phyloP scores from a whole-genome alignment of 192 early-diverging fungal genomes.

The Martensiomyces pterosporus region DNA sequence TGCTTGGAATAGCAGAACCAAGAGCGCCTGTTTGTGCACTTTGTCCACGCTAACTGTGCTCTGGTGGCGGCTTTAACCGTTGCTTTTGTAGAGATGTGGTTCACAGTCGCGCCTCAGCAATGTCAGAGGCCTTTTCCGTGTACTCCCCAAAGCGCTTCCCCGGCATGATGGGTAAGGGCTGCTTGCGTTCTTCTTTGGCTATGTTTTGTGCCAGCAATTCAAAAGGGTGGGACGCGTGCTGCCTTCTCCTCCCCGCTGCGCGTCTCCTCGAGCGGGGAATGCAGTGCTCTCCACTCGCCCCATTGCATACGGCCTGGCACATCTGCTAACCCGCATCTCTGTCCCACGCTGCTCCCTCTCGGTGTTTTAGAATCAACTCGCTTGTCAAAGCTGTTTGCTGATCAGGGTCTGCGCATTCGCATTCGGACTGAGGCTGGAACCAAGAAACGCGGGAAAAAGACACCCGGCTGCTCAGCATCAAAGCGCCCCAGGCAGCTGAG shows the following conservation, averaged over 20 bases:
- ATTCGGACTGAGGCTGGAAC: constrained; percentile 82
- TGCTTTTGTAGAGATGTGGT: constrained; percentile 32
- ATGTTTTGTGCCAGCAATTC: no score
- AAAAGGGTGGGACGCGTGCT: no score
- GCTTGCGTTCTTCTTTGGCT: no score
- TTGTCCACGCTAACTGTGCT: no score
- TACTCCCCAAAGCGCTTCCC: constrained; percentile 95
- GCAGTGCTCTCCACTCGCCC: no score
- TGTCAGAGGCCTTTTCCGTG: constrained; percentile 76
- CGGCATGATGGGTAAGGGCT: constrained; percentile 79
- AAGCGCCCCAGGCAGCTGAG: constrained; percentile 13
- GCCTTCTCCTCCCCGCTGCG: no score
- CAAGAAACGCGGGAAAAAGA: constrained; percentile 37
- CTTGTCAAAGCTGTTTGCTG: constrained; percentile 86
- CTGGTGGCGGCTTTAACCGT: no score
- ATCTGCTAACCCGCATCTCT: no score
- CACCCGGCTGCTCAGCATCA: constrained; percentile 1
- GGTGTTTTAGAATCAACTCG: constrained; percentile 68
- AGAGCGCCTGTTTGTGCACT: no score
- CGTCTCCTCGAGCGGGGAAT: no score
- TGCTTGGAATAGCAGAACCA: no score
- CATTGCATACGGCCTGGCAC: no score
- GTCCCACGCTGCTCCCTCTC: neutral
- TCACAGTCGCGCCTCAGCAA: constrained; percentile 51
- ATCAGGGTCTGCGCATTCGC: constrained; percentile 91